Evolutionary conservation across 2,329 filamentous ascomycete genomes (phyloP).

Genomic region (Uncinocarpus reesii): DNA sequence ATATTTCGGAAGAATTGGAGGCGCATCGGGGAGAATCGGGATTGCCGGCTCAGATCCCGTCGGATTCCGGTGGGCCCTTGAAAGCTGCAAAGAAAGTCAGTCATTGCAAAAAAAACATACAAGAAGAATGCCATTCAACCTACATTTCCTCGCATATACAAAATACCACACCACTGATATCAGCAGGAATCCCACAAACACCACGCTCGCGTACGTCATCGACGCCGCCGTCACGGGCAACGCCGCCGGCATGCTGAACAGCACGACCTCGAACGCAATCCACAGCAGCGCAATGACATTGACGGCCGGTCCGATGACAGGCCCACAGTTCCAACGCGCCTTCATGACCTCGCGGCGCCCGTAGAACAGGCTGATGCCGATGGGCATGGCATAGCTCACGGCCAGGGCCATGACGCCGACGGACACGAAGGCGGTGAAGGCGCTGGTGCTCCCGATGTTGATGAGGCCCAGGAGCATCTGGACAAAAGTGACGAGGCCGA

Average conservation of each 20-base stretch:
- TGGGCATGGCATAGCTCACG: slow-evolving; percentile 48
- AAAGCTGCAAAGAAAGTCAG: too few relatives aligned
- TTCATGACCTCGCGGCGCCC: slow-evolving; percentile 39
- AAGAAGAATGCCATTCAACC: slow-evolving; percentile 3
- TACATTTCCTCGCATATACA: slow-evolving; percentile 22
- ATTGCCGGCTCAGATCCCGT: slow-evolving; percentile 9
- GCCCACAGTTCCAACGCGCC: slow-evolving; percentile 42
- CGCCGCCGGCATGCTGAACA: slow-evolving; percentile 47
- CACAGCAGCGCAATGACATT: slow-evolving; percentile 35
- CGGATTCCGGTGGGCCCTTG: slow-evolving; percentile 14
- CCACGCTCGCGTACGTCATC: slow-evolving; percentile 51
- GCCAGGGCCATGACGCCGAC: slow-evolving; percentile 50
- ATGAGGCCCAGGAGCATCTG: slow-evolving; percentile 43
- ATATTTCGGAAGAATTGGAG: too few relatives aligned
- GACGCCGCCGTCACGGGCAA: slow-evolving; percentile 44
- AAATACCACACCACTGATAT: slow-evolving; percentile 45
- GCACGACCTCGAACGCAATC: slow-evolving; percentile 44
- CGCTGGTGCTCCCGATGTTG: slow-evolving; percentile 40
- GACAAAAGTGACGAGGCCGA: slow-evolving; percentile 37
- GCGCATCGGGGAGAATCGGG: background rate
- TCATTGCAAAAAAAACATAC: background rate
- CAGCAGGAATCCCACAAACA: slow-evolving; percentile 46
- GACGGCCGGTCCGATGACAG: slow-evolving; percentile 32
- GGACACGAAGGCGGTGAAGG: slow-evolving; percentile 43
- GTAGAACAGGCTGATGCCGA: slow-evolving; percentile 31